A percentile compares a stretch with the other conserved stretches of the same genome.
These are phyloP conservation scores for Diaporthe capsici DNA, from an alignment of 2,329 filamentous ascomycete genomes.

Conservation along the genomic window DNA sequence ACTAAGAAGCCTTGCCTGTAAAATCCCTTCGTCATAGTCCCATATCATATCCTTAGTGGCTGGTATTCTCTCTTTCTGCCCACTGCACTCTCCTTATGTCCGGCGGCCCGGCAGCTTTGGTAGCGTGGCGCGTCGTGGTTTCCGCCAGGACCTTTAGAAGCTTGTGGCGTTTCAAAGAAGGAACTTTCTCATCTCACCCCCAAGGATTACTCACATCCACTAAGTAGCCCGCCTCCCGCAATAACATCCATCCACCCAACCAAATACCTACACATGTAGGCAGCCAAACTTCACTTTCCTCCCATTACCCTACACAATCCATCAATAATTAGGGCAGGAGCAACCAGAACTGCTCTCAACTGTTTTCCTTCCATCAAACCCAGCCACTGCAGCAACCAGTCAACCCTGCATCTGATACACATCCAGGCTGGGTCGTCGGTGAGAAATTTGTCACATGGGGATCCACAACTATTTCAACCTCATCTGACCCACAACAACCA, in stretches of 20 bases:
- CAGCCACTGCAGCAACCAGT: background rate
- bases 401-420: slow-evolving; percentile 1
- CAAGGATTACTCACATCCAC: slow-evolving; percentile 29
- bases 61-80: background rate
- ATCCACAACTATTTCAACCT: slow-evolving; percentile 33
- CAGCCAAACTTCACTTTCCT: background rate
- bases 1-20: slow-evolving; percentile 36
- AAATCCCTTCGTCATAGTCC: slow-evolving; percentile 39
- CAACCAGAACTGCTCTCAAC: background rate
- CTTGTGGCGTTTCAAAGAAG: slow-evolving; percentile 37
- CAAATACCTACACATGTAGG: slow-evolving; percentile 5
- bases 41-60: slow-evolving; percentile 13
- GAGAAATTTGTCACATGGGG: slow-evolving; percentile 36
- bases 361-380: background rate
- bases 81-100: slow-evolving; percentile 1
- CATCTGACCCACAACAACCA: slow-evolving; percentile 21
- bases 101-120: background rate
- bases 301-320: background rate
- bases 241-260: slow-evolving; percentile 1
- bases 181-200: slow-evolving; percentile 33
- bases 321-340: background rate
- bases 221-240: slow-evolving; percentile 4
- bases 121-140: slow-evolving; percentile 33
- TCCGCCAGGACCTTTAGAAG: slow-evolving; percentile 31
- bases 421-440: slow-evolving; percentile 8